Evolutionary conservation across 495 filamentous ascomycete genomes (phyloP).

Genomic region (Usnea hakonensis): DNA sequence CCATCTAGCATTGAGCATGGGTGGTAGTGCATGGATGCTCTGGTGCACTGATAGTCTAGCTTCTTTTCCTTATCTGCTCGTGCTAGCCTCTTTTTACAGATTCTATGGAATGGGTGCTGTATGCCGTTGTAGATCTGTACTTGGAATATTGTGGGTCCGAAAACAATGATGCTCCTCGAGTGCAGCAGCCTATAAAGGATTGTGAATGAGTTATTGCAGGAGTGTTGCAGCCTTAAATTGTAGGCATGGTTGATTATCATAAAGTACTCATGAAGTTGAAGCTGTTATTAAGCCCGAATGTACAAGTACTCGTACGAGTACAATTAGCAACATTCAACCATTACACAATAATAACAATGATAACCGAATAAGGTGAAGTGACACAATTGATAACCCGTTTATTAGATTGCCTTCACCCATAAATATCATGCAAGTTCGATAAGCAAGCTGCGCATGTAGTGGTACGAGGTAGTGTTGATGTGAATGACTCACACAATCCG

Average conservation of each 20-base stretch:
- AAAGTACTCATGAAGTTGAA: background rate
- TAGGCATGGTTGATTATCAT: background rate
- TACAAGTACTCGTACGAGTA: too few species aligned
- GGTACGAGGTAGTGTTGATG: background rate
- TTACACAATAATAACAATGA: too few species aligned
- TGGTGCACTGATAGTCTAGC: conserved; percentile 20
- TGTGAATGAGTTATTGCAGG: background rate
- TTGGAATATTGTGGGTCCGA: conserved; percentile 4
- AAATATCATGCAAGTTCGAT: background rate
- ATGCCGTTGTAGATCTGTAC: conserved; percentile 18
- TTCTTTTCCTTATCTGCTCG: conserved; percentile 12
- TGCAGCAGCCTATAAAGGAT: background rate
- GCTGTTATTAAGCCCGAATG: too few species aligned
- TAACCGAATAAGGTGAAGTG: too few species aligned
- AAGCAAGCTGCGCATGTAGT: background rate
- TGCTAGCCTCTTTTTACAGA: conserved; percentile 9
- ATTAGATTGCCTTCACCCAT: too few species aligned
- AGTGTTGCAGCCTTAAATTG: background rate
- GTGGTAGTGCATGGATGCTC: conserved; percentile 12
- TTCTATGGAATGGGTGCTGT: conserved; percentile 19
- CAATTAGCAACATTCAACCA: too few species aligned
- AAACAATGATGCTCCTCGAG: background rate
- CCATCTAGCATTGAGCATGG: conserved; percentile 13
- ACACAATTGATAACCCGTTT: too few species aligned
- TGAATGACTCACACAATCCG: background rate